A percentile compares a stretch with the other conserved stretches of the same genome.
Conservation (phyloP, 768 basidiomycete genomes). For the Dentipellis sp. region DNA sequence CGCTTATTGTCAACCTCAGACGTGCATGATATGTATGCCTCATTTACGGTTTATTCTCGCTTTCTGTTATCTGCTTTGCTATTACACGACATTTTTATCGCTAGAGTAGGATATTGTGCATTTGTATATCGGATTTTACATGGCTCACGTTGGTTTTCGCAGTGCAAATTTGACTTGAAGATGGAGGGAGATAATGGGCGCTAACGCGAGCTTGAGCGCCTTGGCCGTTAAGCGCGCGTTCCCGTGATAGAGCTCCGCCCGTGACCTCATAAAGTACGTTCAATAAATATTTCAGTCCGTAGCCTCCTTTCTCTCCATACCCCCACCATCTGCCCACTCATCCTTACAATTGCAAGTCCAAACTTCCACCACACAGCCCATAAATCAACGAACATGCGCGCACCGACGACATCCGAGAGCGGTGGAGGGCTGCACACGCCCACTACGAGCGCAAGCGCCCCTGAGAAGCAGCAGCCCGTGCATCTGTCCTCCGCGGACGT, state of each 20-base stretch:
- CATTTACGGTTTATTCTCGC: no score
- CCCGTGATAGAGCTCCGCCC: background rate
- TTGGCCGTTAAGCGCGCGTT: background rate
- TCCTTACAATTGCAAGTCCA: background rate
- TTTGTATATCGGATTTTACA: no score
- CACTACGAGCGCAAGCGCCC: background rate
- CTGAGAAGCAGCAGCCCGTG: background rate
- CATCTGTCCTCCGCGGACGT: conserved; percentile 55
- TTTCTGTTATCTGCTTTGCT: no score
- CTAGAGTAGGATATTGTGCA: no score
- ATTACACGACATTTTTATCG: no score
- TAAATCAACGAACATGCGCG: background rate
- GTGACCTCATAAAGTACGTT: background rate
- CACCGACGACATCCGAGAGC: background rate
- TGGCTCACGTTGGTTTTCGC: no score
- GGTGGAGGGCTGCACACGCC: background rate
- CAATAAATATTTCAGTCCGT: background rate
- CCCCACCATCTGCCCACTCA: background rate
- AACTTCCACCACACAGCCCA: background rate
- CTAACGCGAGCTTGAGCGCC: no score
- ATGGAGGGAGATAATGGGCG: no score
- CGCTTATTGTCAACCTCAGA: background rate
- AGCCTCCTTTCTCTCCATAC: background rate
- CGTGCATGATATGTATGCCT: no score
- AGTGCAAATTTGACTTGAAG: no score